Conservation (phyloP, 163 green algal genomes). For the Volvox carteri region DNA sequence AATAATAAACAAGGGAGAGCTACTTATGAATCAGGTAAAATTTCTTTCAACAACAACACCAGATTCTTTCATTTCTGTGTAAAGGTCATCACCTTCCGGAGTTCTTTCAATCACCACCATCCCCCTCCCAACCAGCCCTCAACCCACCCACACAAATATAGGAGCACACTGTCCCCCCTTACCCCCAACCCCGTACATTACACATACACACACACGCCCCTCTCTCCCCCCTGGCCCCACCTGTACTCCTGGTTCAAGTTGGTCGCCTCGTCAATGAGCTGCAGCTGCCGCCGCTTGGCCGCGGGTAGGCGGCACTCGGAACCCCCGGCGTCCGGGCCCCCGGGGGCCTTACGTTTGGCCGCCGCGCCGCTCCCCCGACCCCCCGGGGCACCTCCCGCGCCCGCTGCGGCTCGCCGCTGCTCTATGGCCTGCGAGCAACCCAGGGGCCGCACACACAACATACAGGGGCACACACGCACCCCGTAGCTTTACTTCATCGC, state of each 20-base stretch:
- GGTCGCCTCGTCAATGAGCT: slow-evolving; percentile 80
- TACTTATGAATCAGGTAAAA: no score
- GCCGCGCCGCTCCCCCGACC: neutral
- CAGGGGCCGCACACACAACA: no score
- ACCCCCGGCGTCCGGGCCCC: neutral
- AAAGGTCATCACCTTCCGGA: neutral
- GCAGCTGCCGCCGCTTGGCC: slow-evolving; percentile 83
- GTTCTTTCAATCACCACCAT: neutral
- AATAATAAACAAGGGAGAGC: no score
- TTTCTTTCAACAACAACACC: no score
- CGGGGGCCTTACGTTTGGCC: slow-evolving; percentile 31
- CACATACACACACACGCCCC: neutral
- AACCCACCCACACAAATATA: neutral
- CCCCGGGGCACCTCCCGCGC: neutral
- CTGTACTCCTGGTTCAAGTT: slow-evolving; percentile 90
- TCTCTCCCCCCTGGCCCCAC: neutral
- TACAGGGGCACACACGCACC: no score
- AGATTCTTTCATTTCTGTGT: no score
- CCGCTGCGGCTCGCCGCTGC: slow-evolving; percentile 53
- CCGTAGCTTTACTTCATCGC: no score
- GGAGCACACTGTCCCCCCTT: neutral
- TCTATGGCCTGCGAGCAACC: slow-evolving; percentile 74
- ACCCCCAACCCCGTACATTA: neutral
- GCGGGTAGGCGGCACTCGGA: slow-evolving; percentile 75
- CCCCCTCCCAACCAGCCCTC: neutral